Base-by-base conservation (phyloP, 2,329 filamentous ascomycete genomes). In the Massarina eburnea region DNA sequence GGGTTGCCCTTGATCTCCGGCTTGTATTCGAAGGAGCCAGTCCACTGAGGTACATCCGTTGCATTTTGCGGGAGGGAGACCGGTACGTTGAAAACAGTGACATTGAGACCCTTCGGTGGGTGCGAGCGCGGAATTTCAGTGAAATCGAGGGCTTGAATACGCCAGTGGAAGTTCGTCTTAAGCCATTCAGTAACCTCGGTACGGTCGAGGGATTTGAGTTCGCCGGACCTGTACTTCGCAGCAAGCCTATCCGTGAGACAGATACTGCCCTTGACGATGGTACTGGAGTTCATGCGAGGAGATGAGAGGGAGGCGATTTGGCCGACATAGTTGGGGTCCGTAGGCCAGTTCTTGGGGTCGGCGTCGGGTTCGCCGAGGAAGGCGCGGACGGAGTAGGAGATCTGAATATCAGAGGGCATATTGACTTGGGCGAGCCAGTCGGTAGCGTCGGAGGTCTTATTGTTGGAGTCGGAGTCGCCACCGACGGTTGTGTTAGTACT, bases 291-390 rank as follows among this genome's bases (percentile, higher is more conserved):
- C 72, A 54, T 63, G 46, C 46, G 61, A 14, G 71, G 60, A 22
- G 65, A 68, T 3, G 70, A 67, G 37, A 74, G 67, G 9, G 69
- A 59, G 2, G 64, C 58, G 26, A 73, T 63, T 29, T 71, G 71
- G 22, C 73, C 72, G 18, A 76, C 64, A 24, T 73, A 71, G 38
- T 72, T 72, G 19, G 61, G 57, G 43, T 72, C 70, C 1, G 64
- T 68, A 5, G 66, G 54, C 68, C 73, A 66, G 7, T 62, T 51
- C 10, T 48, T 52, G 1, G 62, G 59, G 33, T 66, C 55, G 1
- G 44, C 21, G 34, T 54, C 46, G 0, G 61, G 61, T 6, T 53
- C 55, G 12, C 64, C 64, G 17, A 67, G 49, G 55, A 67, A 67
- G 14, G 55, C 57, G n/a, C 62, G 59, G 12, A 67, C 62, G 2